These are phyloP conservation scores for Gnomoniopsis sp. DNA, from an alignment of 2,329 filamentous ascomycete species.

Conservation along the genomic window DNA sequence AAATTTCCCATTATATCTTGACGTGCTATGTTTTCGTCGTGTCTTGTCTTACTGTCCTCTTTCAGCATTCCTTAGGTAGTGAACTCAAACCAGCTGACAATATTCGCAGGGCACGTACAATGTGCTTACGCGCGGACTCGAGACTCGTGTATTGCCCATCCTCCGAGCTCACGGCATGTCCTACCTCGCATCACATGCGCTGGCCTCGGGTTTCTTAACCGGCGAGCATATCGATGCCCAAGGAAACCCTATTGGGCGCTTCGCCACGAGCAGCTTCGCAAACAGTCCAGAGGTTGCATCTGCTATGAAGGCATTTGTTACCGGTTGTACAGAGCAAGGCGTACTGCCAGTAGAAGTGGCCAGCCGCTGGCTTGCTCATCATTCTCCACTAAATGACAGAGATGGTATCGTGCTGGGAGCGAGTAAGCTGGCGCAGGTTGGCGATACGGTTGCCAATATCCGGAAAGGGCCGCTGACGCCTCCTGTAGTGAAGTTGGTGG, in stretches of 20 bases:
- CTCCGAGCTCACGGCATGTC: constrained; percentile 29
- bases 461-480: not conserved
- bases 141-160: constrained; percentile 32
- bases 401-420: constrained; percentile 21
- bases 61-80: not conserved
- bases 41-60: not conserved
- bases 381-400: constrained; percentile 15
- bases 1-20: too few relatives aligned
- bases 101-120: constrained; percentile 31
- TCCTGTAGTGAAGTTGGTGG: not conserved
- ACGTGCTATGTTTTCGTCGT: too few relatives aligned
- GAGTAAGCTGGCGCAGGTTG: constrained; percentile 18
- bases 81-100: not conserved
- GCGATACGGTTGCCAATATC: constrained; percentile 5
- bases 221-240: constrained; percentile 26
- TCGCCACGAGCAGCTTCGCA: constrained; percentile 27
- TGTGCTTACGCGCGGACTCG: constrained; percentile 31
- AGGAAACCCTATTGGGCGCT: constrained; percentile 24
- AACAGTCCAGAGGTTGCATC: constrained; percentile 24
- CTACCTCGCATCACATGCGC: constrained; percentile 19
- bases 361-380: constrained; percentile 18
- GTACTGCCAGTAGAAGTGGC: constrained; percentile 31
- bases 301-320: constrained; percentile 30
- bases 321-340: constrained; percentile 22
- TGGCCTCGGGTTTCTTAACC: constrained; percentile 31